Evolutionary conservation across 305 asterid genomes (phyloP).

Genomic region (Solanum hybrid): DNA sequence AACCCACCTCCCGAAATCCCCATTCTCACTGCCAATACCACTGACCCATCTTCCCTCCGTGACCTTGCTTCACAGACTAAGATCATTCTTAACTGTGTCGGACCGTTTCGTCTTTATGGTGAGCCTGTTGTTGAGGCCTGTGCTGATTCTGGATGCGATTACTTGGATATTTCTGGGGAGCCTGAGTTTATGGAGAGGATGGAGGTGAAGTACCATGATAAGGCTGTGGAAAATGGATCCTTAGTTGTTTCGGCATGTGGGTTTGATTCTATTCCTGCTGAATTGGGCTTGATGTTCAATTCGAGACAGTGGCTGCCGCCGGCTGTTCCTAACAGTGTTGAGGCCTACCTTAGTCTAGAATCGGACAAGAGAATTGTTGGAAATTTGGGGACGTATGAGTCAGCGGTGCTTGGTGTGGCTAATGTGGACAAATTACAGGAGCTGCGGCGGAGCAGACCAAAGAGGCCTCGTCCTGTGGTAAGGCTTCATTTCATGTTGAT

Average conservation of each 20-base stretch:
- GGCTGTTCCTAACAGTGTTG: conserved; percentile 52
- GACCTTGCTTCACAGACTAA: conserved; percentile 52
- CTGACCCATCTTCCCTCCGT: conserved; percentile 49
- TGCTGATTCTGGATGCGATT: conserved; percentile 71
- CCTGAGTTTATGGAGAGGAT: conserved; percentile 91
- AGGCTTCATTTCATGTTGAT: background rate
- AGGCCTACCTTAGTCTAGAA: conserved; percentile 72
- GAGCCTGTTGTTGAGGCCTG: conserved; percentile 77
- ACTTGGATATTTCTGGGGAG: conserved; percentile 83
- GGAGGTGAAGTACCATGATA: conserved; percentile 54
- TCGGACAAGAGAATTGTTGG: conserved; percentile 60
- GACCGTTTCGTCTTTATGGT: conserved; percentile 81
- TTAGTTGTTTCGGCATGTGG: conserved; percentile 83
- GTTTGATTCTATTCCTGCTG: conserved; percentile 86
- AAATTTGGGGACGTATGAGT: conserved; percentile 68
- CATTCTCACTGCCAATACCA: conserved; percentile 62
- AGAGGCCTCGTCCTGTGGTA: conserved; percentile 44
- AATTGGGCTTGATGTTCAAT: conserved; percentile 63
- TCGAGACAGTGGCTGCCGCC: conserved; percentile 45
- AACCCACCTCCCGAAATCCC: conserved; percentile 41
- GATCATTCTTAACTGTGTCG: conserved; percentile 67
- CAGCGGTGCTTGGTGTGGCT: conserved; percentile 69
- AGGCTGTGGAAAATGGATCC: conserved; percentile 54
- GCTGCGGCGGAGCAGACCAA: conserved; percentile 54
- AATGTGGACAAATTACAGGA: conserved; percentile 1